A percentile compares a stretch with the other conserved stretches of the same genome.
Evolutionary conservation across 257 asterid species (phyloP).

Genomic region (Rehmannia glutinosa): DNA sequence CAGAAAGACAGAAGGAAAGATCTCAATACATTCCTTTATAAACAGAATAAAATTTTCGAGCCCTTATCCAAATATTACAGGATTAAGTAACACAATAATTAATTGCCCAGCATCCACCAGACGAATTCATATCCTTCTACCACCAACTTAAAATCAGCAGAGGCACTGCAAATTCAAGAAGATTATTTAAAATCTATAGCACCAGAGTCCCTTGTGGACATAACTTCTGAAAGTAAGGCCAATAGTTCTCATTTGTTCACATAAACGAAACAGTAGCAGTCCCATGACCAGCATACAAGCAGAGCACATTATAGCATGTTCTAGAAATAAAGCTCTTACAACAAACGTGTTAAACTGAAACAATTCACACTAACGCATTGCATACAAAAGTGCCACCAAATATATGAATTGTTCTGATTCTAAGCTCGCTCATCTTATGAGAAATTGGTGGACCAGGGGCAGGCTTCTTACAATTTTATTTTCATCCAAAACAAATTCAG

Average conservation of each 20-base stretch:
- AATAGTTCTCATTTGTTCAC: background rate
- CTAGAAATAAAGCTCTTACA: background rate
- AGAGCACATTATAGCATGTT: background rate
- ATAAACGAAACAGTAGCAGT: background rate
- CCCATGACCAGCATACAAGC: slow-evolving; percentile 6
- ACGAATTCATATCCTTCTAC: slow-evolving; percentile 1
- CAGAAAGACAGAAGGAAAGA: background rate
- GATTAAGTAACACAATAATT: background rate
- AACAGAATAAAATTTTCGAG: background rate
- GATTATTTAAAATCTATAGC: background rate
- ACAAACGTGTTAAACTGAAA: slow-evolving; percentile 5
- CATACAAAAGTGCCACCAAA: background rate
- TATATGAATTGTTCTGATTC: background rate
- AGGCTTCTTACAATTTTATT: background rate
- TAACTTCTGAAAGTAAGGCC: background rate
- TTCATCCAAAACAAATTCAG: background rate
- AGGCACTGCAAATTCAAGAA: slow-evolving; percentile 9
- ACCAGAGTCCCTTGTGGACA: background rate
- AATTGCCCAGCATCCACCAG: slow-evolving; percentile 9
- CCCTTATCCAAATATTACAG: slow-evolving; percentile 1
- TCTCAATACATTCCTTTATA: slow-evolving; percentile 2
- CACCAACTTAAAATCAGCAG: slow-evolving; percentile 6
- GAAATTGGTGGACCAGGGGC: background rate
- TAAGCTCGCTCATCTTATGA: background rate
- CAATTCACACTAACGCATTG: background rate